phyloP scores from a whole-genome alignment of 1,284 basidiomycete species.

The Malassezia arunalokei region DNA sequence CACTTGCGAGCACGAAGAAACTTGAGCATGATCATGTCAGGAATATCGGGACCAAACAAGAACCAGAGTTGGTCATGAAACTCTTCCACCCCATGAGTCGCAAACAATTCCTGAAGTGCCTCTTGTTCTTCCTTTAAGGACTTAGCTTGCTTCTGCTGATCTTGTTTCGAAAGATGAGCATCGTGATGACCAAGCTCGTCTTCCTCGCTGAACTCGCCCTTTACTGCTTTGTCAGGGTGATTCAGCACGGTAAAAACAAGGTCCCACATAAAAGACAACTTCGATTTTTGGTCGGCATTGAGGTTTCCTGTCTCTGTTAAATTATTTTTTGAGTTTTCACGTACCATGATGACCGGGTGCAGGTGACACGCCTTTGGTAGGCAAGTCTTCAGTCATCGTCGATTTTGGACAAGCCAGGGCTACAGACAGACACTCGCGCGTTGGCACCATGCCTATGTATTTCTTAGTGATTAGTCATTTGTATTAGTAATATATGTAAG shows the following conservation, averaged over 20 bases:
- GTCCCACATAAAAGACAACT: slow-evolving; percentile 43
- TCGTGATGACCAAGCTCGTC: slow-evolving; percentile 17
- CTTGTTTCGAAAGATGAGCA: slow-evolving; percentile 36
- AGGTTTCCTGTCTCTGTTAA: slow-evolving; percentile 31
- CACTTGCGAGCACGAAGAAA: slow-evolving; percentile 47
- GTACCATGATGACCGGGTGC: slow-evolving; percentile 10
- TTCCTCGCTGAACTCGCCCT: slow-evolving; percentile 1
- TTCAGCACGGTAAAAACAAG: slow-evolving; percentile 28
- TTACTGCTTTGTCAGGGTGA: slow-evolving; percentile 21
- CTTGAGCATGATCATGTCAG: slow-evolving; percentile 41
- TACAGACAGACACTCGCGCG: no score
- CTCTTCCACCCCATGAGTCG: slow-evolving; percentile 43
- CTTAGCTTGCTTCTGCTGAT: slow-evolving; percentile 40
- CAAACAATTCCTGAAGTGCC: slow-evolving; percentile 42
- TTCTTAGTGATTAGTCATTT: no score
- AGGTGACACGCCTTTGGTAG: neutral
- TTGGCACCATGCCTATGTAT: no score
- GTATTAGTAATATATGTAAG: no score
- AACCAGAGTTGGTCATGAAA: slow-evolving; percentile 46
- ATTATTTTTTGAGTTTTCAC: neutral
- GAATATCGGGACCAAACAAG: slow-evolving; percentile 40
- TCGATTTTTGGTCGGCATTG: slow-evolving; percentile 34
- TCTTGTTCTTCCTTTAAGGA: slow-evolving; percentile 42
- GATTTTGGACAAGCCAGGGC: no score
- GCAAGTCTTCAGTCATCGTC: neutral